A percentile compares a stretch with the other conserved stretches of the same genome.
Conservation (phyloP, 2,329 filamentous ascomycete species). For the Fusarium chaquense region DNA sequence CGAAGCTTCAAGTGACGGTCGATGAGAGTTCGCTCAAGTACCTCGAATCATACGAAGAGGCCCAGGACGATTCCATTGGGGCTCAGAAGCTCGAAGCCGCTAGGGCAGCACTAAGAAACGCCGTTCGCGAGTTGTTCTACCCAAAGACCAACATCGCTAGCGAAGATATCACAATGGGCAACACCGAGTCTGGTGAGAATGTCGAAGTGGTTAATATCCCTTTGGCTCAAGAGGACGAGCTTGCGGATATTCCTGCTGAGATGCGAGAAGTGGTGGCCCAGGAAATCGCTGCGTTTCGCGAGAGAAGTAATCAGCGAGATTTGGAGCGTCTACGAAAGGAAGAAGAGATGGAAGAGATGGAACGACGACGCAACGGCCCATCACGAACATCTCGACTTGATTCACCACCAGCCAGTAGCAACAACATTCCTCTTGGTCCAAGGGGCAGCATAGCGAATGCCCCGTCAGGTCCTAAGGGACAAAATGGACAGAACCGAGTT, state of each 20-base stretch:
- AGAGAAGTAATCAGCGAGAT: conserved; percentile 89
- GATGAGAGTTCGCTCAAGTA: conserved; percentile 88
- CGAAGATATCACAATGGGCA: conserved; percentile 78
- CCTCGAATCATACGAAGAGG: conserved; percentile 82
- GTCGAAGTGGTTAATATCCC: conserved; percentile 92
- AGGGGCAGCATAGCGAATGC: conserved; percentile 74
- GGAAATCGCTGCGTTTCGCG: conserved; percentile 94
- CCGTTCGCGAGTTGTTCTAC: conserved; percentile 78
- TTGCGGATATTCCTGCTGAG: conserved; percentile 94
- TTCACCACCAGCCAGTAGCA: conserved; percentile 74
- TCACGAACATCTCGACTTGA: conserved; percentile 74
- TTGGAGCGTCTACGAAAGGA: conserved; percentile 87
- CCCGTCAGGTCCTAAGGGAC: conserved; percentile 73
- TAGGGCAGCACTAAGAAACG: conserved; percentile 73
- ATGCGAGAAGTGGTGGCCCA: conserved; percentile 95
- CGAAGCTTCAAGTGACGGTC: conserved; percentile 77
- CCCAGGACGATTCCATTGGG: conserved; percentile 71
- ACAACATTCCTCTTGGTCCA: conserved; percentile 58
- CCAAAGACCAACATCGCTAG: conserved; percentile 62
- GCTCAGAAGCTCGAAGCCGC: conserved; percentile 78
- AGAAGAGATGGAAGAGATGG: conserved; percentile 90
- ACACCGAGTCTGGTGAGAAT: conserved; percentile 70
- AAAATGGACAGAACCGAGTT: conserved; percentile 72
- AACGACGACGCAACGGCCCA: conserved; percentile 77
- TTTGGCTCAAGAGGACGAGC: conserved; percentile 87